Conservation (phyloP, 768 basidiomycete species). For the Holtermanniella nyarrowii region DNA sequence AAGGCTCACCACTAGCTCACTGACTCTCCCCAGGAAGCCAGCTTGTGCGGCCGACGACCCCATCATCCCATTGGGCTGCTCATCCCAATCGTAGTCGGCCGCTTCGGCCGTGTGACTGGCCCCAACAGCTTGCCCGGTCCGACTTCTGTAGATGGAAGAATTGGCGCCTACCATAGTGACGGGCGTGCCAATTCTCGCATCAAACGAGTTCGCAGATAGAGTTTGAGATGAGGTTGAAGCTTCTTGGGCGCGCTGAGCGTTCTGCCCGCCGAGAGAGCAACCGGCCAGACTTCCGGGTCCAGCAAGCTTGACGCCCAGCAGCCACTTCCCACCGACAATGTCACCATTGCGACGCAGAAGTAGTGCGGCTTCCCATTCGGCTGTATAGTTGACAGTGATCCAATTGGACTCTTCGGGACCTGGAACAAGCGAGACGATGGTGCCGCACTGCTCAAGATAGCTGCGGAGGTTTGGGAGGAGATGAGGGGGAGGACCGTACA, state of each 20-base stretch:
- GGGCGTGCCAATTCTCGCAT: neutral
- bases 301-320: constrained; percentile 27
- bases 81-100: neutral
- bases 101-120: neutral
- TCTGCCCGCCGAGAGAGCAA: neutral
- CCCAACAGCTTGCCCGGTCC: neutral
- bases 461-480: constrained; percentile 15
- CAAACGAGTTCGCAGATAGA: neutral
- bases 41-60: neutral
- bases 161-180: neutral
- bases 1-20: neutral
- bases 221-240: neutral
- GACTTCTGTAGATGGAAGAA: neutral
- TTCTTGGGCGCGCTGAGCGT: neutral
- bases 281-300: neutral
- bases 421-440: constrained; percentile 15
- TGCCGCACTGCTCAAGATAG: constrained; percentile 17
- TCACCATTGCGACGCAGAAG: constrained; percentile 28
- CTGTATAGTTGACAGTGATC: constrained; percentile 18
- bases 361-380: constrained; percentile 16
- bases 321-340: constrained; percentile 24
- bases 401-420: constrained; percentile 31
- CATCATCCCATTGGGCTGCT: neutral
- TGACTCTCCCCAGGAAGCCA: neutral
- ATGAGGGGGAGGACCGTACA: constrained; percentile 28